Percentiles rank a stretch among this genome's conserved stretches.
Evolutionary conservation across 2,329 filamentous ascomycete species (phyloP).

Genomic region (Penicillium sp.): DNA sequence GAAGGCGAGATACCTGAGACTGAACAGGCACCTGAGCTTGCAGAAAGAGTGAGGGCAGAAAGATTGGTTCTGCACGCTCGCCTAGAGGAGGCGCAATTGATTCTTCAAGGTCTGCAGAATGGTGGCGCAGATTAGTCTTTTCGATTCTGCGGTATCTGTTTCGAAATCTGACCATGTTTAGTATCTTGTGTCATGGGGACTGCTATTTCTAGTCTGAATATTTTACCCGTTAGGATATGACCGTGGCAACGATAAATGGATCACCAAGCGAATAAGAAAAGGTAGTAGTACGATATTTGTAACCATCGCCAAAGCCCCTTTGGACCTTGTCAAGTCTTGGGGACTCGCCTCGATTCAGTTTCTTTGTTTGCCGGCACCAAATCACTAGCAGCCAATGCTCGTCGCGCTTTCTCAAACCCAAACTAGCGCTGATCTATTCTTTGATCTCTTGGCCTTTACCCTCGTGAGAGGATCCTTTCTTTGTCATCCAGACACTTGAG

Average conservation of each 20-base stretch:
- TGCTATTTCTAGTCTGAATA: not conserved
- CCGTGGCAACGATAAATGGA: not conserved
- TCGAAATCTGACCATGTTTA: not conserved
- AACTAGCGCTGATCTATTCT: not conserved
- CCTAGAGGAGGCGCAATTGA: not conserved
- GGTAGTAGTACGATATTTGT: not conserved
- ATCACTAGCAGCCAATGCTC: not conserved
- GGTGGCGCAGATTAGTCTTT: not conserved
- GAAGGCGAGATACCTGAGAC: constrained; percentile 14
- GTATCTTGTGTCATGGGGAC: not conserved
- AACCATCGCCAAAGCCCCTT: not conserved
- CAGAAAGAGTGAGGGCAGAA: not conserved
- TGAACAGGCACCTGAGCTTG: not conserved
- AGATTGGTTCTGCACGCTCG: not conserved
- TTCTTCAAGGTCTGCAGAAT: not conserved
- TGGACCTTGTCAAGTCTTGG: not conserved
- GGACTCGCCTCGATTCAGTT: not conserved
- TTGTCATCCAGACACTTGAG: not conserved
- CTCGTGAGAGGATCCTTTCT: not conserved
- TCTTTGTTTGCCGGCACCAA: not conserved
- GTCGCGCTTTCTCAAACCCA: not conserved
- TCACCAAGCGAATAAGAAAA: not conserved
- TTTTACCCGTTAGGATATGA: not conserved
- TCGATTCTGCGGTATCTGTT: not conserved
- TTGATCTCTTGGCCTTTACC: not conserved